Percentiles rank a stretch among this genome's conserved stretches.
Conservation (phyloP, 441 rosid species). For the Breynia disticha region DNA sequence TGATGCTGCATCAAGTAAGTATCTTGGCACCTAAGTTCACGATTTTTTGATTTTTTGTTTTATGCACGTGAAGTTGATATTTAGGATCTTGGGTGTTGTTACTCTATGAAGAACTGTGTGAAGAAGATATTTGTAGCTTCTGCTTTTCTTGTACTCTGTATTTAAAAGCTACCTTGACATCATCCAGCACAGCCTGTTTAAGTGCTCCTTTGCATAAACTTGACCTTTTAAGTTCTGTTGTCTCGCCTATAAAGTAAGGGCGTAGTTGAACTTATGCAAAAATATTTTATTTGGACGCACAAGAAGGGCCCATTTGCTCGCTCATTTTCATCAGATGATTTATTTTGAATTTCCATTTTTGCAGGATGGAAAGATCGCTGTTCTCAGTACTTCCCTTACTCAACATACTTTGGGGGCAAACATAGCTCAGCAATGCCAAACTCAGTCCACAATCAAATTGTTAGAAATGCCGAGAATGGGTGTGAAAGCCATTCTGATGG, state of each 20-base stretch:
- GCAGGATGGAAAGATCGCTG: constrained; percentile 92
- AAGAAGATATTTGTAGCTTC: not conserved
- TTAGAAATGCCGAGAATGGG: constrained; percentile 49
- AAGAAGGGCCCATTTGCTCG: too few relatives aligned
- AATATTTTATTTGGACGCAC: too few relatives aligned
- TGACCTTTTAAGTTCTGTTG: too few relatives aligned
- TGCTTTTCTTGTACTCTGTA: not conserved
- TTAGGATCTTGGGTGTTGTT: not conserved
- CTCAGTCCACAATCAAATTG: constrained; percentile 34
- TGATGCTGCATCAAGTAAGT: constrained; percentile 83
- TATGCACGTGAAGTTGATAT: too few relatives aligned
- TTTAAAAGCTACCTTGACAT: too few relatives aligned
- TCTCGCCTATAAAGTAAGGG: too few relatives aligned
- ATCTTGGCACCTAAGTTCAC: not conserved
- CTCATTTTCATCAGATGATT: too few relatives aligned
- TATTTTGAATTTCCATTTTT: constrained; percentile 4
- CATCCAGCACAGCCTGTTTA: too few relatives aligned
- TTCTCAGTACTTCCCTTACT: constrained; percentile 57
- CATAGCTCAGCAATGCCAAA: constrained; percentile 47
- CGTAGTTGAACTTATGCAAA: too few relatives aligned
- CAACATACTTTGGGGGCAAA: constrained; percentile 75
- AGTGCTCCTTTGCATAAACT: too few relatives aligned
- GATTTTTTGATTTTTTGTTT: too few relatives aligned
- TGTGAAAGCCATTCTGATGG: constrained; percentile 33
- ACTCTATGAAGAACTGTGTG: not conserved